Percentiles rank a stretch among this genome's conserved stretches.
Evolutionary conservation across 371 early-diverging fungal species (phyloP).

Genomic region (Syncephalis plumigaleata): DNA sequence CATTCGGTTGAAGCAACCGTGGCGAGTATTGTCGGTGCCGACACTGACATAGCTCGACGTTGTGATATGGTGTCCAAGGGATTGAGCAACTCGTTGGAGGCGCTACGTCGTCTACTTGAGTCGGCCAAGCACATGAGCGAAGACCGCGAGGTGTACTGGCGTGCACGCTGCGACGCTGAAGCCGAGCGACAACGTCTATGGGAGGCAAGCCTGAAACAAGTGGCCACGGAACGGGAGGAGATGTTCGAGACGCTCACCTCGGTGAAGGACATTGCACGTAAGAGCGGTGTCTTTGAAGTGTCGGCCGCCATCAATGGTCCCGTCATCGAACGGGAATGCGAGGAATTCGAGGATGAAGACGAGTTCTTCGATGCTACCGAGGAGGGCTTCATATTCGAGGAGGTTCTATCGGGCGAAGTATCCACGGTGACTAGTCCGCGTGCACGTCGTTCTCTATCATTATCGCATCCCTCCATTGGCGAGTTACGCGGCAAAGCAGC

Average conservation of each 20-base stretch:
- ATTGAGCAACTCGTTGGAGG: conserved; percentile 1
- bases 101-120: conserved; percentile 9
- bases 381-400: conserved; percentile 3
- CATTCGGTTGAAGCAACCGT: neutral
- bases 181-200: conserved; percentile 21
- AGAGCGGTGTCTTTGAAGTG: neutral
- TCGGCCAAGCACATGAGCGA: conserved; percentile 20
- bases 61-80: no score
- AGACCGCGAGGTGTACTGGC: conserved; percentile 28
- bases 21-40: neutral
- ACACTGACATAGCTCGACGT: neutral
- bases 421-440: no score
- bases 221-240: conserved; percentile 21
- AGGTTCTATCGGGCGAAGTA: no score
- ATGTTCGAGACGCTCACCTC: conserved; percentile 10
- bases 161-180: conserved; percentile 19
- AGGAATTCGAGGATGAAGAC: conserved; percentile 25
- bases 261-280: conserved; percentile 9
- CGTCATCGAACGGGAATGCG: conserved; percentile 7
- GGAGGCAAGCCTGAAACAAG: conserved; percentile 20
- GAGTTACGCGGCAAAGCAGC: neutral
- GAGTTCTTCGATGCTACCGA: conserved; percentile 48
- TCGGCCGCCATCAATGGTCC: neutral
- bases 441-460: no score
- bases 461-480: no score